phyloP scores from a whole-genome alignment of 2,329 filamentous ascomycete genomes.

The Zasmidium citrigriseum region DNA sequence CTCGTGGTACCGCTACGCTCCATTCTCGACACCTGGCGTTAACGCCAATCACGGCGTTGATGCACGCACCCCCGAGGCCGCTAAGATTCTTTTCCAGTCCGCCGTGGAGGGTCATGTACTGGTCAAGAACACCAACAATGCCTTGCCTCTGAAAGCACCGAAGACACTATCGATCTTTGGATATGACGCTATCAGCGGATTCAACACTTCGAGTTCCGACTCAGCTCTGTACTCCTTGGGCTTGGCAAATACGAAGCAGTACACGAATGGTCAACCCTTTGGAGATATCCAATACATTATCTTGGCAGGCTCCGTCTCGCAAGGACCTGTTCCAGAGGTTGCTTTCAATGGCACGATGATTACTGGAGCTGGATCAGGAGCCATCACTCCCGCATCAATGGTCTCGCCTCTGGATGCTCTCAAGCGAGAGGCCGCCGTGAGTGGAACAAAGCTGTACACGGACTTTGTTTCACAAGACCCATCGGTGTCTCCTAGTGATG shows the following conservation, averaged over 20 bases:
- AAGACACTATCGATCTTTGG: conserved; percentile 53
- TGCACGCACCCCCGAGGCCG: conserved; percentile 52
- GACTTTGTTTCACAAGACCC: conserved; percentile 30
- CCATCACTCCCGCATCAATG: conserved; percentile 25
- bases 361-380: conserved; percentile 33
- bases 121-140: conserved; percentile 59
- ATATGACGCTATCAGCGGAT: conserved; percentile 28
- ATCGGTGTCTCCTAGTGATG: conserved; percentile 24
- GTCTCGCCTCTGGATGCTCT: conserved; percentile 32
- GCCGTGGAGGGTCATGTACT: conserved; percentile 64
- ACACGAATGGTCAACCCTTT: conserved; percentile 14
- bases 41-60: conserved; percentile 53
- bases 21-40: conserved; percentile 44
- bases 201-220: conserved; percentile 15
- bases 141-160: conserved; percentile 54
- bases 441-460: conserved; percentile 26
- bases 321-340: conserved; percentile 16
- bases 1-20: conserved; percentile 26
- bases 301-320: conserved; percentile 8
- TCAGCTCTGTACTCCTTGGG: conserved; percentile 12
- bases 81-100: conserved; percentile 52
- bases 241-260: conserved; percentile 18
- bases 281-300: conserved; percentile 13
- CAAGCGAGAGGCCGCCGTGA: conserved; percentile 24
- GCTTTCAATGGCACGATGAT: conserved; percentile 33